A percentile compares a stretch with the other conserved stretches of the same genome.
These are phyloP conservation scores for Elongisporangium anandrum DNA, from an alignment of 352 stramenopile species.

Conservation along the genomic window DNA sequence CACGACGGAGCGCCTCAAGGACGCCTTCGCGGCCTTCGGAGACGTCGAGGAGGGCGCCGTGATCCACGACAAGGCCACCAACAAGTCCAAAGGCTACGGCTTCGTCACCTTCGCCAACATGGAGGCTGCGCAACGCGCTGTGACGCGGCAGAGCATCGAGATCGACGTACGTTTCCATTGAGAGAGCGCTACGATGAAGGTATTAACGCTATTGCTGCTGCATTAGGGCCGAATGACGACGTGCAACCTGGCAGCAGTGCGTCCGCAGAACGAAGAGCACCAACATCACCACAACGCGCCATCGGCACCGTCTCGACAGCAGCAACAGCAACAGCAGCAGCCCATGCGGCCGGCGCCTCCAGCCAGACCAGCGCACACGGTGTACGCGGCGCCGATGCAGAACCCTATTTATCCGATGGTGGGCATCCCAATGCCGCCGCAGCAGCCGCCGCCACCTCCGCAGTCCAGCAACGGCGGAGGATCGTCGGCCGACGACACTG, in stretches of 20 bases:
- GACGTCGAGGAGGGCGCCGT: conserved; percentile 52
- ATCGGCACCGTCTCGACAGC: conserved; percentile 2
- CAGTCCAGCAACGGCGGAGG: conserved; percentile 3
- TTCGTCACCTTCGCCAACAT: conserved; percentile 72
- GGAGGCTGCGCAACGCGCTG: conserved; percentile 39
- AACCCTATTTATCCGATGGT: conserved; percentile 15
- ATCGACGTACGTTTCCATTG: conserved; percentile 44
- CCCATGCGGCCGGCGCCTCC: conserved; percentile 4
- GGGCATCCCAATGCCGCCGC: conserved; percentile 11
- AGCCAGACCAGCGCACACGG: conserved; percentile 19
- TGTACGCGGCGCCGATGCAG: conserved; percentile 23
- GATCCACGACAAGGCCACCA: conserved; percentile 55
- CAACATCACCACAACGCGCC: conserved; percentile 13
- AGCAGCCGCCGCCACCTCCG: conserved; percentile 2
- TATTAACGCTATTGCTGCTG: background rate
- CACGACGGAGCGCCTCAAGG: conserved; percentile 38
- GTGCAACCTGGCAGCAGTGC: conserved; percentile 52
- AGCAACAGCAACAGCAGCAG: conserved; percentile 8
- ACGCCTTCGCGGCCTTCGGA: conserved; percentile 48
- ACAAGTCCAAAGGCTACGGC: conserved; percentile 60
- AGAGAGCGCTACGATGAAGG: background rate
- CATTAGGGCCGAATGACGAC: conserved; percentile 31
- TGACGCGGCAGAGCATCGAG: conserved; percentile 41
- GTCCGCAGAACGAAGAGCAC: conserved; percentile 30
- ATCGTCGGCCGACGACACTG: conserved; percentile 21